Base-by-base conservation (phyloP, 2,329 filamentous ascomycete genomes). In the Talaromyces pinophilus region DNA sequence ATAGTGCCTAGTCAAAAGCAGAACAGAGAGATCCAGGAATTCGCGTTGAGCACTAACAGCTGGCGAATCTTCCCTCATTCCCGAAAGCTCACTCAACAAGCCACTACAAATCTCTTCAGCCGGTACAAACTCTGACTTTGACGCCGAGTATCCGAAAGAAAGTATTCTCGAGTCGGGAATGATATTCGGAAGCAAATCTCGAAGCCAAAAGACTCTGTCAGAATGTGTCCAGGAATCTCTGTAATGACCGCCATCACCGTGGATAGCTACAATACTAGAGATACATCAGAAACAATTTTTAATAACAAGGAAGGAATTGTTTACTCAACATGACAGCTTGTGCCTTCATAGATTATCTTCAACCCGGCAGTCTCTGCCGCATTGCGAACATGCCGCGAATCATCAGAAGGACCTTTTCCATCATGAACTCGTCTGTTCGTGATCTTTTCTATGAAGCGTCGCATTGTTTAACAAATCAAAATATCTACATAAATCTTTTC, bases 171-270 rank as follows among this genome's bases (percentile, higher is more conserved):
- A 55, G 11, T 62, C 44, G 6, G 65, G 64, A 7, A 52, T 15
- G 17, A 67, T 46, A 40, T 63, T 25, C 7, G 69, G 40, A 19
- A 71, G 71, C 15, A 71, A 59, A 66, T 74, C 71, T 48, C 55
- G 63, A 3, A 72, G 70, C 72, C 72, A 74, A 19, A 70, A 67
- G 6, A 54, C 59, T 35, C 66, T 69, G 4, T 64, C 57, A 19
- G 61, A 35, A 61, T 73, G 68, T 7, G 71, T 72, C 72, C 72
- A 74, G n/a, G 61, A 55, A 67, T 67, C 5, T 59, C 59, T n/a
- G 40, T 62, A 46, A 63, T 64, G 63, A 66, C 62, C 64, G 62
- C 72, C 65, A 67, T 69, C 50, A 8, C 70, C 71, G 44, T 73
- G 71, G 8, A 73, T 67, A 17, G 70, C 70, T 38, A 73, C 68